Evolutionary conservation across 495 filamentous ascomycete species (phyloP), one percentile per base, ranked within the genome.

Genomic region (Penicillium goetzii): DNA sequence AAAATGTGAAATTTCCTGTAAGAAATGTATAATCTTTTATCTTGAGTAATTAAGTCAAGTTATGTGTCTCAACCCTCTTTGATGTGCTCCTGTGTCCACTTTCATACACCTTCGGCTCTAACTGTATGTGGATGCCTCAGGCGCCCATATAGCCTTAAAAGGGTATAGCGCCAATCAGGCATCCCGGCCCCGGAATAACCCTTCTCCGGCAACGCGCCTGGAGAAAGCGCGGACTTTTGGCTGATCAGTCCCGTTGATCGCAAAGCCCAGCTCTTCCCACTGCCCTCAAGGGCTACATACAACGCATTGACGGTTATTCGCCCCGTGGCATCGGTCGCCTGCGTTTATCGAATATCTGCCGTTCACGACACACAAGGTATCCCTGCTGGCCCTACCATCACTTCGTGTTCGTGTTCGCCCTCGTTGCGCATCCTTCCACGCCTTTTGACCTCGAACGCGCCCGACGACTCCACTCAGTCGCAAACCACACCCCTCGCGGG

Each of bases 221-320:
- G 64, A 60, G 61, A 60, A 54, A 68, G 70, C 70, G 68, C 70
- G 70, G 65, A 71, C 70, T 71, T 72, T 72, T 72, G 69, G 71
- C 63, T 73, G 71, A 72, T 72, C 68, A 63, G 50, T 58, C 57
- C 66, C 56, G 66, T 63, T 71, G 63, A 73, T 71, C 68, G 60
- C 64, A 69, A 58, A 73, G 62, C 34, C 51, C 64, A 68, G 60
- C 61, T 68, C 40, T 51, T 58, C 23, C 23, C 19, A 34, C 52
- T 62, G 68, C 65, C 63, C 61, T 64, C 55, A 55, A 70, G 58
- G 65, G 63, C 70, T 56, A 56, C 65, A 58, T 55, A 49, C 49
- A 62, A 68, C 60, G 63, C 55, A 73, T 73, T 71, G 66, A 59
- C 30, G 9, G 49, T 45, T 62, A 62, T 64, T 47, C 56, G 47